Base-by-base conservation (phyloP, 306 rosid genomes). In the Inga leiocalycina region DNA sequence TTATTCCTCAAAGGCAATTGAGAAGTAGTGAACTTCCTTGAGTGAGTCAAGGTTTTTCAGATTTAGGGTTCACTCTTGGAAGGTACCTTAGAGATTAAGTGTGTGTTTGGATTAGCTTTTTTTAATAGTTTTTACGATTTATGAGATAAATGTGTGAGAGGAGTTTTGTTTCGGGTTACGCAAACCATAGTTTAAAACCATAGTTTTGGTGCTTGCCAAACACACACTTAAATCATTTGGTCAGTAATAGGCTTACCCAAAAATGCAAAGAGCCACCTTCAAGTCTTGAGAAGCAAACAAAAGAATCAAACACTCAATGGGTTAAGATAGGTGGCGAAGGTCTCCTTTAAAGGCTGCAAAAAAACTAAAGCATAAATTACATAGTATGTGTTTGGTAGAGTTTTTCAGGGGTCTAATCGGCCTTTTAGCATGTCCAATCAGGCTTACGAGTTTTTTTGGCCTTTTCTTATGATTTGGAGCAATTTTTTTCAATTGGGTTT, bases 31-130 rank as follows among this genome's bases (percentile, higher is more conserved):
- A 41, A 20, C 74, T 70, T 10, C 3, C 51, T 37, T 19, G 51
- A 8, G 45, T 76, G 39, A 71, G 66, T 37, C 20, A 12, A 77
- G 48, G 59, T 57, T 17, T 71, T 45, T 32, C n/a, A 32, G 43
- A n/a, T 15, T 65, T 15, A 32, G 71, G 71, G 43, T 14, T 65
- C 43, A 51, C 39, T 39, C 70, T 48, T 67, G 19, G 6, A 52
- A 27, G 85, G 57, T 67, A 39, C 76, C 72, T 49, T n/a, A 48
- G 20, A 66, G 27, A 82, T 56, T 35, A 41, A 59, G 73, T 24
- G 27, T 24, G 27, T 24, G 27, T 24, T 24, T 24, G 27, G 27
- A 24, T 24, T 24, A 24, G 27, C 27, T 24, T 24, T 24, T 24
- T 24, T 24, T 24, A 24, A 24, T 24, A 24, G 27, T 0, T 24